phyloP scores from a whole-genome alignment of 257 asterid genomes.

The Schizonepeta tenuifolia region DNA sequence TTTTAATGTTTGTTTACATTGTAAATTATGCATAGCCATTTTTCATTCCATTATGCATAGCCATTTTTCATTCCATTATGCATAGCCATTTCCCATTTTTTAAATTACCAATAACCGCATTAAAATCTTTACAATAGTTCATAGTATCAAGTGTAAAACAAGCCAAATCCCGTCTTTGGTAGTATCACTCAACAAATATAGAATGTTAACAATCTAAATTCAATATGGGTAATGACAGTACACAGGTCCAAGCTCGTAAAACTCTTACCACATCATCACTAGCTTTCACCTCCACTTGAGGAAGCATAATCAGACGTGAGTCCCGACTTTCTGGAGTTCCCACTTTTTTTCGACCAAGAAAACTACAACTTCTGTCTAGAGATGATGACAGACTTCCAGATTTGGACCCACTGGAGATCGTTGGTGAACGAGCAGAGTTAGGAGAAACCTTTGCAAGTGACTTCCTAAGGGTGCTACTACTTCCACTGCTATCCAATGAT shows the following conservation, averaged over 20 bases:
- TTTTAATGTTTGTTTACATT: constrained; percentile 2
- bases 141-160: constrained; percentile 20
- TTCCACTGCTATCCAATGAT: constrained; percentile 68
- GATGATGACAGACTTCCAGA: constrained; percentile 59
- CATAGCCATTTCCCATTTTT: too few relatives aligned
- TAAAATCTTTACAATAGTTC: constrained; percentile 11
- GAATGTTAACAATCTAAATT: not conserved
- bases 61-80: too few relatives aligned
- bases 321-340: constrained; percentile 83
- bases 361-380: constrained; percentile 50
- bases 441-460: constrained; percentile 54
- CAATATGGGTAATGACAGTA: not conserved
- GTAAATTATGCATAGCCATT: not conserved
- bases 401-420: constrained; percentile 69
- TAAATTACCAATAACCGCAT: not conserved
- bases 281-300: constrained; percentile 92
- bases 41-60: too few relatives aligned
- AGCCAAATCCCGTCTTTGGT: constrained; percentile 10
- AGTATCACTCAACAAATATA: constrained; percentile 21
- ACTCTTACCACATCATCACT: constrained; percentile 88
- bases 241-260: constrained; percentile 19
- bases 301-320: constrained; percentile 91
- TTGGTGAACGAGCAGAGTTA: constrained; percentile 55
- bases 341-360: constrained; percentile 63
- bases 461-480: constrained; percentile 64